Percentiles rank a stretch among this genome's conserved stretches.
These are phyloP conservation scores for Metschnikowia reukaufii DNA, from an alignment of 805 yeast species.

Conservation along the genomic window DNA sequence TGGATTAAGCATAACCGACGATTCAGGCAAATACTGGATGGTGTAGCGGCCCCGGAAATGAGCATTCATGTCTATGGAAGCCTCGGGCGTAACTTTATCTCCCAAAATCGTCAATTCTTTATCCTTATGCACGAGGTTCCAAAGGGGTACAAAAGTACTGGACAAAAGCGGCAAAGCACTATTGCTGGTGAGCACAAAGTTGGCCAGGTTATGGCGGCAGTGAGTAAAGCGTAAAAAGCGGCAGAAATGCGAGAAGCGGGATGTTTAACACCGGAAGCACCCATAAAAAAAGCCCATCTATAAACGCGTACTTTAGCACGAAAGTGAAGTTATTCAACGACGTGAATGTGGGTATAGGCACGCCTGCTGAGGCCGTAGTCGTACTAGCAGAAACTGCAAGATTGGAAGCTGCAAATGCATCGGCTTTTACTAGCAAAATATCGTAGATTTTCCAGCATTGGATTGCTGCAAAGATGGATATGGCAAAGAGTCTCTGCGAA, in stretches of 20 bases:
- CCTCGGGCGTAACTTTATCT: constrained; percentile 38
- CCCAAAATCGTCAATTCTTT: constrained; percentile 56
- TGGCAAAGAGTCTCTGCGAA: constrained; percentile 67
- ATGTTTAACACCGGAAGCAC: constrained; percentile 71
- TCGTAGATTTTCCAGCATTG: constrained; percentile 88
- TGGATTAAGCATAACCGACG: constrained; percentile 83
- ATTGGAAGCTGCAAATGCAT: constrained; percentile 16
- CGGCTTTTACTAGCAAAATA: constrained; percentile 55
- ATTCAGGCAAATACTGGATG: constrained; percentile 86
- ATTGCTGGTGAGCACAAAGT: constrained; percentile 55
- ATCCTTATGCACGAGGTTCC: constrained; percentile 43
- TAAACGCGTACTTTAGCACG: constrained; percentile 64
- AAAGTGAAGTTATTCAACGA: constrained; percentile 55
- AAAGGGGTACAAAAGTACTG: constrained; percentile 36
- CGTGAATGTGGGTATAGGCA: constrained; percentile 21
- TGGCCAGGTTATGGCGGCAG: constrained; percentile 47
- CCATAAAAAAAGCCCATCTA: constrained; percentile 73
- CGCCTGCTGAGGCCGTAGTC: background rate
- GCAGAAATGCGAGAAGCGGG: constrained; percentile 68
- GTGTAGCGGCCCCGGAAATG: constrained; percentile 87
- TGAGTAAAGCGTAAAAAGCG: constrained; percentile 53
- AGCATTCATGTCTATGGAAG: constrained; percentile 45
- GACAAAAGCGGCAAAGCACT: constrained; percentile 48
- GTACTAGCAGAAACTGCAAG: constrained; percentile 1
- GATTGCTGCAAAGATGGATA: constrained; percentile 67